Conservation (phyloP, 2,329 filamentous ascomycete genomes). For the Sarocladium kiliense region DNA sequence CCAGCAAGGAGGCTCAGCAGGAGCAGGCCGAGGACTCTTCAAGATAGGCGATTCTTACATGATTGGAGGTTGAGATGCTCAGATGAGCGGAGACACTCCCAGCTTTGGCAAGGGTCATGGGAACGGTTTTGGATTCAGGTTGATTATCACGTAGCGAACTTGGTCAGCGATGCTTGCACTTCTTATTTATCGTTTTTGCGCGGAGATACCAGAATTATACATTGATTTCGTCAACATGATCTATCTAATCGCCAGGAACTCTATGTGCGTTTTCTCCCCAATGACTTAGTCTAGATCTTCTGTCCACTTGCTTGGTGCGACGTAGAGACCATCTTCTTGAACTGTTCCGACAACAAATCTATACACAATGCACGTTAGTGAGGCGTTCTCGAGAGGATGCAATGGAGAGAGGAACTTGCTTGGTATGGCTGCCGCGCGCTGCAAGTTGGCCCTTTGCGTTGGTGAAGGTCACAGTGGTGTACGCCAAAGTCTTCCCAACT, state of each 20-base stretch:
- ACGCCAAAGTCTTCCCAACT: constrained; percentile 63
- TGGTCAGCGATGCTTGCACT: too few relatives aligned
- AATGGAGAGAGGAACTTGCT: constrained; percentile 37
- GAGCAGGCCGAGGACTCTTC: background rate
- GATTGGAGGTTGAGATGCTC: too few relatives aligned
- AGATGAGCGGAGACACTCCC: too few relatives aligned
- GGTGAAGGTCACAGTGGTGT: constrained; percentile 53
- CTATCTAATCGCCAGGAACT: background rate
- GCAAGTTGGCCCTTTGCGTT: constrained; percentile 55
- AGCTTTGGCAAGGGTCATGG: too few relatives aligned
- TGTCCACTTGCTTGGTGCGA: constrained; percentile 28
- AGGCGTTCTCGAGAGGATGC: background rate
- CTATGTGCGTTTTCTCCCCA: background rate
- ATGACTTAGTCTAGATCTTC: constrained; percentile 27
- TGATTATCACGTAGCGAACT: too few relatives aligned
- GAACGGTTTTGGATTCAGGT: too few relatives aligned
- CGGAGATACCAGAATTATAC: background rate
- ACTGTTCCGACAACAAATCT: constrained; percentile 39
- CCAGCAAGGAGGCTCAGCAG: background rate
- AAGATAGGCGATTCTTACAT: too few relatives aligned
- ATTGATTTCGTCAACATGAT: background rate
- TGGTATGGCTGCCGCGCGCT: constrained; percentile 61
- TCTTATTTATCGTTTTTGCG: too few relatives aligned
- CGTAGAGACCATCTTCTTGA: constrained; percentile 29
- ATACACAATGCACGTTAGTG: background rate